Evolutionary conservation across 2,329 filamentous ascomycete species (phyloP).

Genomic region (Exutisphaerella laricina): DNA sequence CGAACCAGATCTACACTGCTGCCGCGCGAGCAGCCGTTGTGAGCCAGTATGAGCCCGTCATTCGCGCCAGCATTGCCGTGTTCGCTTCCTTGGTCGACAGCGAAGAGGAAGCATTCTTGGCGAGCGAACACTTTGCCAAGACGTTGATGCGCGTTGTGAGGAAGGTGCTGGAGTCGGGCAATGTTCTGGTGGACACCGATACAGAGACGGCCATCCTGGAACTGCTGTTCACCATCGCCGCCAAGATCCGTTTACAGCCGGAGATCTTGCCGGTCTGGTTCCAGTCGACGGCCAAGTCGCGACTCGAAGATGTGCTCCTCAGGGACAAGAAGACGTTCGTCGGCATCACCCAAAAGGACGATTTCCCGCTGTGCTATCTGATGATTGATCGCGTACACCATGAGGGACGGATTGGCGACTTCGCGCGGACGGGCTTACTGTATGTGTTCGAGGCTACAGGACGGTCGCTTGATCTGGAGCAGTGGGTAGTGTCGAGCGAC

Average conservation of each 20-base stretch:
- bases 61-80: slow-evolving; percentile 76
- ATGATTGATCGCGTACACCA: slow-evolving; percentile 96
- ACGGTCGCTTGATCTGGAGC: slow-evolving; percentile 73
- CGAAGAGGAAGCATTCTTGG: slow-evolving; percentile 91
- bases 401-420: slow-evolving; percentile 90
- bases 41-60: slow-evolving; percentile 77
- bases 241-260: slow-evolving; percentile 88
- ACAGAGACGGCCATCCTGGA: slow-evolving; percentile 88
- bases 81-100: slow-evolving; percentile 92
- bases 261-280: slow-evolving; percentile 90
- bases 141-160: slow-evolving; percentile 83
- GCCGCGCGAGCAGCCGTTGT: slow-evolving; percentile 84
- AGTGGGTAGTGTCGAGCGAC: slow-evolving; percentile 96
- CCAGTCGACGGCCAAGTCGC: slow-evolving; percentile 45
- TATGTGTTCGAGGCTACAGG: slow-evolving; percentile 95
- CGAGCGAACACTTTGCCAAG: slow-evolving; percentile 76
- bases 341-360: slow-evolving; percentile 76
- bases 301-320: slow-evolving; percentile 36
- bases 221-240: slow-evolving; percentile 89
- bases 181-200: slow-evolving; percentile 67
- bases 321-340: slow-evolving; percentile 64
- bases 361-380: slow-evolving; percentile 94
- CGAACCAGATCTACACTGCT: slow-evolving; percentile 81
- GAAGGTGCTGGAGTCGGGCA: slow-evolving; percentile 68
- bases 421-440: slow-evolving; percentile 85